phyloP scores from a whole-genome alignment of 1,284 basidiomycete species.

The Tilletia walkeri region DNA sequence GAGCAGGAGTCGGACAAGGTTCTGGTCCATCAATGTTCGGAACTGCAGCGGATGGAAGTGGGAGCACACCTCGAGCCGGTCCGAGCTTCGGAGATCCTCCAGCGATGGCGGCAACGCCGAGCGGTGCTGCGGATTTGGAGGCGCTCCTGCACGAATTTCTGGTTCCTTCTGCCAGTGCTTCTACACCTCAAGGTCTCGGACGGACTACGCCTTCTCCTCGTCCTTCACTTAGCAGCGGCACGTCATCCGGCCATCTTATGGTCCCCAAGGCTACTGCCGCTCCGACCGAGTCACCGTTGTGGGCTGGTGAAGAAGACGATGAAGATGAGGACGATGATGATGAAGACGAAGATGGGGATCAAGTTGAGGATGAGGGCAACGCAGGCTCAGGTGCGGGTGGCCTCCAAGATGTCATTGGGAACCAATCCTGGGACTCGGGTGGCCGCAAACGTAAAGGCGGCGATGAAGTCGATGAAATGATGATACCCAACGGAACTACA shows the following conservation, averaged over 20 bases:
- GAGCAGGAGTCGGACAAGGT: not conserved
- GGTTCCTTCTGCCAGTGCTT: not conserved
- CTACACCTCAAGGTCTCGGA: not conserved
- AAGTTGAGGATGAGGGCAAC: not conserved
- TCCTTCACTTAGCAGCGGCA: not conserved
- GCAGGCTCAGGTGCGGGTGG: not conserved
- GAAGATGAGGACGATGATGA: not conserved
- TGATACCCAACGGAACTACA: not conserved
- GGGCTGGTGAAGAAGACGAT: constrained; percentile 1
- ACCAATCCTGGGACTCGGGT: not conserved
- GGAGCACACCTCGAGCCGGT: too few relatives aligned
- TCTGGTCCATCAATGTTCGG: too few relatives aligned
- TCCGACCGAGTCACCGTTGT: constrained; percentile 6
- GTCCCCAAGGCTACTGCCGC: not conserved
- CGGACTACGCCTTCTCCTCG: not conserved
- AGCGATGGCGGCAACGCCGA: not conserved
- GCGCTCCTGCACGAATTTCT: constrained; percentile 13
- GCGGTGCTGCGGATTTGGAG: not conserved
- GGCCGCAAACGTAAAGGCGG: not conserved
- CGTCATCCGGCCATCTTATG: too few relatives aligned
- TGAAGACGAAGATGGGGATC: not conserved
- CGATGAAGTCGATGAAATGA: not conserved
- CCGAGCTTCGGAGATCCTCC: not conserved
- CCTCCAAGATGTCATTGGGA: not conserved
- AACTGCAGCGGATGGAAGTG: too few relatives aligned